Percentiles rank a stretch among this genome's conserved stretches.
These are phyloP conservation scores for Shiraia bambusicola DNA, from an alignment of 2,329 filamentous ascomycete genomes.

Conservation along the genomic window DNA sequence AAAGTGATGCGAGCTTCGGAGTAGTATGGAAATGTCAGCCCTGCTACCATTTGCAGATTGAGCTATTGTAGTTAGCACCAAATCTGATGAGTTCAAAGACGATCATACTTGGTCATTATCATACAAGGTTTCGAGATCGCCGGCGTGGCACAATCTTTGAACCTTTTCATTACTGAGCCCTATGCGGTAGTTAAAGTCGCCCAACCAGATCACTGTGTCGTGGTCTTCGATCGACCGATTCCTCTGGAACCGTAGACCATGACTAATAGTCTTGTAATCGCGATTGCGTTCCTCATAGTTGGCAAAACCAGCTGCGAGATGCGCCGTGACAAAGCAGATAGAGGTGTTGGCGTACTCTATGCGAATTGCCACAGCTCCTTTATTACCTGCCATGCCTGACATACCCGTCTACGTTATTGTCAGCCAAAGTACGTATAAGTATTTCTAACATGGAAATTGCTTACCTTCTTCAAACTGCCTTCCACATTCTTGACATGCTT, in stretches of 20 bases:
- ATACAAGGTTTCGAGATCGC: constrained; percentile 77
- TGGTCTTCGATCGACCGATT: constrained; percentile 92
- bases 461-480: constrained; percentile 84
- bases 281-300: constrained; percentile 96
- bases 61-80: constrained; percentile 56
- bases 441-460: constrained; percentile 1
- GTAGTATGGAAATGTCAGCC: constrained; percentile 86
- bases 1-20: constrained; percentile 87
- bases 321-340: constrained; percentile 93
- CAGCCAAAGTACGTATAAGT: constrained; percentile 4
- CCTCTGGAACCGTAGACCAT: constrained; percentile 85
- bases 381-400: constrained; percentile 97
- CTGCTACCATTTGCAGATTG: constrained; percentile 94
- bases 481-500: constrained; percentile 93
- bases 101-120: constrained; percentile 80
- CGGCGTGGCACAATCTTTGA: constrained; percentile 69
- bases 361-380: constrained; percentile 93
- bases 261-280: constrained; percentile 86
- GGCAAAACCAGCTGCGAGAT: constrained; percentile 91
- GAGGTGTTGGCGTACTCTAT: constrained; percentile 93
- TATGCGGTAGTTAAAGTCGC: constrained; percentile 98
- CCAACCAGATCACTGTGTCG: constrained; percentile 84
- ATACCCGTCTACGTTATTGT: constrained; percentile 66
- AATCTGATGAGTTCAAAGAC: constrained; percentile 1
- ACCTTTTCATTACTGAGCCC: constrained; percentile 78